Evolutionary conservation across 306 rosid genomes (phyloP).

Genomic region (Luffa aegyptiaca): DNA sequence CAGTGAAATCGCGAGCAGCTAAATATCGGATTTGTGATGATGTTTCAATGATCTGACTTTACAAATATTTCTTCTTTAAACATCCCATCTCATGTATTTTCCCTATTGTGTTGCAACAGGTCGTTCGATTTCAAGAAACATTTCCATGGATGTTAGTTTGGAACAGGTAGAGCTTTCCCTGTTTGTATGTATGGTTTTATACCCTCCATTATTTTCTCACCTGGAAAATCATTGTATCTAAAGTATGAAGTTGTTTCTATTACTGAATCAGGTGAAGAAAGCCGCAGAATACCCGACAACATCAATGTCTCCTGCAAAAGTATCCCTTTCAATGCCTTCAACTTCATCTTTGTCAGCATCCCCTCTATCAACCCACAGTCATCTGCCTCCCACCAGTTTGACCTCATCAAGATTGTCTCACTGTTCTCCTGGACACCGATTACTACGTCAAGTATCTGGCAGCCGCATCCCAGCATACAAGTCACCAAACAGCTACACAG

Average conservation of each 20-base stretch:
- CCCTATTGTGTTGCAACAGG: constrained; percentile 31
- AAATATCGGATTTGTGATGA: neutral
- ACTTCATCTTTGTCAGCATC: constrained; percentile 50
- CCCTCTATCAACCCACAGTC: constrained; percentile 53
- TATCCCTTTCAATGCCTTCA: constrained; percentile 51
- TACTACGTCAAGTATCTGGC: constrained; percentile 49
- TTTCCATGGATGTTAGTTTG: constrained; percentile 49
- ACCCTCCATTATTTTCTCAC: neutral
- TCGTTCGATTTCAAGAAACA: constrained; percentile 50
- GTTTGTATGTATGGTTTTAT: neutral
- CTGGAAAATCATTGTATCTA: neutral
- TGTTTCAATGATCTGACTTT: neutral
- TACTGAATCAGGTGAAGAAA: constrained; percentile 43
- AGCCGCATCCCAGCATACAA: constrained; percentile 43
- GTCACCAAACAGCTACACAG: constrained; percentile 40
- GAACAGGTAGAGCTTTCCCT: constrained; percentile 47
- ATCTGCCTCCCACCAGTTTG: constrained; percentile 41
- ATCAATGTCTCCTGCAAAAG: constrained; percentile 47
- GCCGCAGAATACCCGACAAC: constrained; percentile 38
- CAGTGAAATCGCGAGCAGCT: neutral
- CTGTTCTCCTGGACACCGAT: constrained; percentile 55
- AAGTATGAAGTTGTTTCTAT: neutral
- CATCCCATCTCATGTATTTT: neutral
- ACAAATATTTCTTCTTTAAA: constrained; percentile 2
- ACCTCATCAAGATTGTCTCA: constrained; percentile 38